phyloP scores from a whole-genome alignment of 345 rosid species.

The Arabis hirsuta region DNA sequence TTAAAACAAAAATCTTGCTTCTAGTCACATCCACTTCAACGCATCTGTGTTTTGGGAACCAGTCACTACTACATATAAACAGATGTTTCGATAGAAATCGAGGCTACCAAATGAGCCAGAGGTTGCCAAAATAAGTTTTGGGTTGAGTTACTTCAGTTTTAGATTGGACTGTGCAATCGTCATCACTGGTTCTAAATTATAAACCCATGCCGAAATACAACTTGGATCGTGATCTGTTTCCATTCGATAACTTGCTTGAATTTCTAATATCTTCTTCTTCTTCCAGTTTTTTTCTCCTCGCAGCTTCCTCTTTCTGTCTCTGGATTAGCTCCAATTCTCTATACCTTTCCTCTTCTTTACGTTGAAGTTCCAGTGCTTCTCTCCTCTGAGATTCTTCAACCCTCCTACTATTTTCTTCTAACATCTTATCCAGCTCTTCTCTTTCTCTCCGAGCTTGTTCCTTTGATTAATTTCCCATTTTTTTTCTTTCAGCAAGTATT shows the following conservation, averaged over 20 bases:
- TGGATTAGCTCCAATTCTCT: constrained; percentile 75
- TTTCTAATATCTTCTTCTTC: constrained; percentile 65
- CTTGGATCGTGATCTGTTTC: constrained; percentile 59
- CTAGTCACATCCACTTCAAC: too few relatives aligned
- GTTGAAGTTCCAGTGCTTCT: constrained; percentile 79
- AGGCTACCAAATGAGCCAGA: too few relatives aligned
- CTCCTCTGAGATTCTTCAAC: constrained; percentile 86
- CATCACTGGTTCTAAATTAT: constrained; percentile 17
- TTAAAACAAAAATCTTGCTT: too few relatives aligned
- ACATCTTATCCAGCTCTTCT: constrained; percentile 87
- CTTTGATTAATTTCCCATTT: constrained; percentile 40
- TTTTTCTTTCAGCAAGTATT: not conserved
- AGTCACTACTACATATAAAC: too few relatives aligned
- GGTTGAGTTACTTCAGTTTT: too few relatives aligned
- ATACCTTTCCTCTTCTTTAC: constrained; percentile 81
- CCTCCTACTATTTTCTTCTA: constrained; percentile 81
- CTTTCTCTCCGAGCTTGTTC: constrained; percentile 83
- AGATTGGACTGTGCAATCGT: too few relatives aligned
- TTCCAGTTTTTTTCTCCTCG: constrained; percentile 70
- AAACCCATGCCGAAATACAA: constrained; percentile 51
- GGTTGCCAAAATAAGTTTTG: too few relatives aligned
- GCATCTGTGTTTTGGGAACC: too few relatives aligned
- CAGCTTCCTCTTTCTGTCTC: constrained; percentile 82
- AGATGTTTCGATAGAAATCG: too few relatives aligned
- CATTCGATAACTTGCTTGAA: constrained; percentile 46